Percentiles rank a stretch among this genome's conserved stretches.
phyloP scores from a whole-genome alignment of 306 rosid genomes.

The Lathyrus sativus region DNA sequence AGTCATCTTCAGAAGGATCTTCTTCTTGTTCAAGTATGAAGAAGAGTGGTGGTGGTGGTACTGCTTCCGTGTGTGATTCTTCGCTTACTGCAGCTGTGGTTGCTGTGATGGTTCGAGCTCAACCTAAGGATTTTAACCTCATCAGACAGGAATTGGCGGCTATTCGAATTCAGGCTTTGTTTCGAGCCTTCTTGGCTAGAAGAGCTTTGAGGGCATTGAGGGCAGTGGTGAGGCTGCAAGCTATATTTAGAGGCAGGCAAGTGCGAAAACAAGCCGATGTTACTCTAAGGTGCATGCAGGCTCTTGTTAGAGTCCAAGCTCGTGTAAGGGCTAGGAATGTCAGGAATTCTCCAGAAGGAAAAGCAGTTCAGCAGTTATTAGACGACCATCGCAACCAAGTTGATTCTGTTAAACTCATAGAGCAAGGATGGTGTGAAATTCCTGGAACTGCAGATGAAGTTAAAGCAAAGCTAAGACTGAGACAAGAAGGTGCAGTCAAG shows the following conservation, averaged over 20 bases:
- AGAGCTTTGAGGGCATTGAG: conserved; percentile 78
- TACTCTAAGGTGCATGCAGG: conserved; percentile 94
- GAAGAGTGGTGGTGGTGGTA: no score
- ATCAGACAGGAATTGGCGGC: no score
- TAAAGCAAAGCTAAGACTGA: conserved; percentile 64
- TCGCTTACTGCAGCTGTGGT: no score
- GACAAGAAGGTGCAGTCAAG: conserved; percentile 75
- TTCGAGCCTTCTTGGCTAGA: conserved; percentile 86
- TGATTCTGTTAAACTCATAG: conserved; percentile 56
- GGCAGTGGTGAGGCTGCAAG: conserved; percentile 89
- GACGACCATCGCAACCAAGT: conserved; percentile 45
- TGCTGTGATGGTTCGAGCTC: no score
- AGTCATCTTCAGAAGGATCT: no score
- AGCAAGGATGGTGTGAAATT: conserved; percentile 83
- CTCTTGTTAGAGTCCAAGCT: conserved; percentile 85
- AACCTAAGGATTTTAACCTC: no score
- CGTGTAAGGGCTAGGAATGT: conserved; percentile 66
- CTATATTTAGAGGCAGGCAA: conserved; percentile 75
- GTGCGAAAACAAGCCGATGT: conserved; percentile 91
- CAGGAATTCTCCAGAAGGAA: conserved; percentile 53
- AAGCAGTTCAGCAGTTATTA: conserved; percentile 40
- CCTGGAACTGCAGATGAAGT: conserved; percentile 77
- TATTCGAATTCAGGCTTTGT: conserved; percentile 73
- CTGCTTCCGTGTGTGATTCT: no score
- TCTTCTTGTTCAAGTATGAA: no score